Evolutionary conservation across 805 yeast genomes (phyloP).

Genomic region (Spathaspora hagerdaliae): DNA sequence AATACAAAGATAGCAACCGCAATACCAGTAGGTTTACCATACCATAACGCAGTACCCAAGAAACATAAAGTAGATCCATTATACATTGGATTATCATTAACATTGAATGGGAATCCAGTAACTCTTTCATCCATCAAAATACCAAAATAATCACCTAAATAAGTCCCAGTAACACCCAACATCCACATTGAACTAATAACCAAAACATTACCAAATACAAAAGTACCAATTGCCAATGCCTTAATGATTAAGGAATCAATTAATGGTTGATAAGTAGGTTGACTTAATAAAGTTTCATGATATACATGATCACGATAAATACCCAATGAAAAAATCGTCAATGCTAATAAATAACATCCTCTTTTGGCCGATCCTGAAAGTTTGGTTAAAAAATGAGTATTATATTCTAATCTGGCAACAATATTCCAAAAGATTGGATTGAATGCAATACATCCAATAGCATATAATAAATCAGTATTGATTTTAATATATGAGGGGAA

Average conservation of each 20-base stretch:
- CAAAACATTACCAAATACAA: conserved; percentile 71
- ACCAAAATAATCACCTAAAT: conserved; percentile 95
- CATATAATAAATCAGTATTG: conserved; percentile 22
- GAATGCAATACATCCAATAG: conserved; percentile 71
- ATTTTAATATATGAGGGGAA: conserved; percentile 17
- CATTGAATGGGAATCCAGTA: conserved; percentile 88
- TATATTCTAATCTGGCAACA: conserved; percentile 84
- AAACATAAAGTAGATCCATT: conserved; percentile 87
- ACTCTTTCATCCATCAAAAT: conserved; percentile 89
- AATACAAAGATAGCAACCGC: conserved; percentile 68
- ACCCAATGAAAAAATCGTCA: conserved; percentile 82
- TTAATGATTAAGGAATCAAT: conserved; percentile 34
- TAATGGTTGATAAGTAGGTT: conserved; percentile 61
- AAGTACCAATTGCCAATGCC: conserved; percentile 50
- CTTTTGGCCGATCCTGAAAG: conserved; percentile 58
- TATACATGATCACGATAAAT: conserved; percentile 73
- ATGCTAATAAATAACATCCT: conserved; percentile 85
- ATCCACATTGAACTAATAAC: conserved; percentile 87
- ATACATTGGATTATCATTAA: conserved; percentile 94
- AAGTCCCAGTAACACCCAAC: conserved; percentile 93
- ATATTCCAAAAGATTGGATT: conserved; percentile 96
- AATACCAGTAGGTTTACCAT: conserved; percentile 88
- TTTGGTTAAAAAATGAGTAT: conserved; percentile 71
- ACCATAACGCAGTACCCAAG: conserved; percentile 84
- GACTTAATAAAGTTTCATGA: conserved; percentile 66